Conservation (phyloP, 352 stramenopile species). For the Phytophthora agathidicida region DNA sequence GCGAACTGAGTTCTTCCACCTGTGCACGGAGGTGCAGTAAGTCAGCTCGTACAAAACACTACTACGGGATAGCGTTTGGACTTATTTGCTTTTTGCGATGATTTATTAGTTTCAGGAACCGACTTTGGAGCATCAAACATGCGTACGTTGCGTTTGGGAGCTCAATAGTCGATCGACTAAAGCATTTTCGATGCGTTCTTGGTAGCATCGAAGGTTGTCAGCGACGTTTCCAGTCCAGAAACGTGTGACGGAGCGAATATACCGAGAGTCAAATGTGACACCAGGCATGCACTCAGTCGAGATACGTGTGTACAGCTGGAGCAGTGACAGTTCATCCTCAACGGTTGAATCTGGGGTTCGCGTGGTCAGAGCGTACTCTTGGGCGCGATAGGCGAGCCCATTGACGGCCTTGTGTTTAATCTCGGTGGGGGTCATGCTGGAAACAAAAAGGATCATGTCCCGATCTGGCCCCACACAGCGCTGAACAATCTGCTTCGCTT, state of each 20-base stretch:
- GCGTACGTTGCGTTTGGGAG: neutral
- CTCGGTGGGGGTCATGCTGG: constrained; percentile 10
- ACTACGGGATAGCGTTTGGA: too few species aligned
- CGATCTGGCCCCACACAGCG: constrained; percentile 15
- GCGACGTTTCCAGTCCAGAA: constrained; percentile 43
- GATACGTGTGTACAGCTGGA: constrained; percentile 52
- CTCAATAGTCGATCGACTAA: constrained; percentile 24
- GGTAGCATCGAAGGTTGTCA: constrained; percentile 33
- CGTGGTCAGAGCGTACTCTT: constrained; percentile 40
- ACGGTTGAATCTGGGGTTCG: constrained; percentile 15
- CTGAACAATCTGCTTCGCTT: constrained; percentile 18
- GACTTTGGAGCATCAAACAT: neutral
- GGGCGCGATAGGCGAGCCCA: constrained; percentile 4
- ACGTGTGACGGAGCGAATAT: constrained; percentile 36
- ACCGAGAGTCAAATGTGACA: constrained; percentile 13
- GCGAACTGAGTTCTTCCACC: too few species aligned
- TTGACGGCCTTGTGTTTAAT: constrained; percentile 18
- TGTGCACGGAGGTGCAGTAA: too few species aligned
- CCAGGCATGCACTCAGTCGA: constrained; percentile 43
- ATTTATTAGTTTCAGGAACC: too few species aligned
- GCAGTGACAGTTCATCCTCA: constrained; percentile 31
- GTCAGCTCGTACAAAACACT: too few species aligned
- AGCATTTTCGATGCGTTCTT: constrained; percentile 49
- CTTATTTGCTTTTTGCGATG: too few species aligned
- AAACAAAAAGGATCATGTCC: constrained; percentile 16